Percentiles rank a stretch among this genome's conserved stretches.
phyloP scores from a whole-genome alignment of 208 protist species.

The Crithidia thermophila region DNA sequence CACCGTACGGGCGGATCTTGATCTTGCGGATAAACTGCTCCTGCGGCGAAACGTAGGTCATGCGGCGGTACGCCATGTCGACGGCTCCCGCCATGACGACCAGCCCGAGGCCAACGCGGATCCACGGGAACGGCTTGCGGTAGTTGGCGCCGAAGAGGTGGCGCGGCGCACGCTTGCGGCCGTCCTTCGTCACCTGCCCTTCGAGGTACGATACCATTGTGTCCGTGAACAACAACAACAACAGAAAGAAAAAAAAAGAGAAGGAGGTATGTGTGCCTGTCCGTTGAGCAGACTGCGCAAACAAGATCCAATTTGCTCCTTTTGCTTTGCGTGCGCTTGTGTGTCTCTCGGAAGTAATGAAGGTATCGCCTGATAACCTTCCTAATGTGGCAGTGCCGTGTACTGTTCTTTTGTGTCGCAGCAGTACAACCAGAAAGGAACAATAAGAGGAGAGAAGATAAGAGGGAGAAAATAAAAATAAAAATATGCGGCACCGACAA shows the following conservation, averaged over 20 bases:
- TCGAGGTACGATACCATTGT: slow-evolving; percentile 44
- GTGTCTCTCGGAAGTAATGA: no score
- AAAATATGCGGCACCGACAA: not conserved
- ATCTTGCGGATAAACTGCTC: slow-evolving; percentile 84
- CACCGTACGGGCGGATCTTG: slow-evolving; percentile 75
- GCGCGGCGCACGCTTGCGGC: slow-evolving; percentile 72
- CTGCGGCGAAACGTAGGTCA: slow-evolving; percentile 60
- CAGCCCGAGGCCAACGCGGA: slow-evolving; percentile 57
- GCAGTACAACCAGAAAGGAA: not conserved
- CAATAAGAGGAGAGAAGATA: not conserved
- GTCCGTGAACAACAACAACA: not conserved
- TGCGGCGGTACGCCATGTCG: slow-evolving; percentile 50
- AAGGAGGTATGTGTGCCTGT: not conserved
- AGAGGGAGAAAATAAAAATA: slow-evolving; percentile 1
- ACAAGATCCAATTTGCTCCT: no score
- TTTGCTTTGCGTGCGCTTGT: no score
- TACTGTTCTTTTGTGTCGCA: not conserved
- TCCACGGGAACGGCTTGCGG: slow-evolving; percentile 70
- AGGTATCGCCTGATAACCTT: no score
- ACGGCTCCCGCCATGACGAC: slow-evolving; percentile 38
- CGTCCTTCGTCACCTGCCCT: slow-evolving; percentile 56
- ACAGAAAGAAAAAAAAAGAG: not conserved
- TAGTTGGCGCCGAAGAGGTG: slow-evolving; percentile 70
- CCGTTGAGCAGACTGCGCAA: no score
- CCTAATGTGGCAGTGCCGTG: no score